Base-by-base conservation (phyloP, 345 rosid genomes). In the Corchorus olitorius region DNA sequence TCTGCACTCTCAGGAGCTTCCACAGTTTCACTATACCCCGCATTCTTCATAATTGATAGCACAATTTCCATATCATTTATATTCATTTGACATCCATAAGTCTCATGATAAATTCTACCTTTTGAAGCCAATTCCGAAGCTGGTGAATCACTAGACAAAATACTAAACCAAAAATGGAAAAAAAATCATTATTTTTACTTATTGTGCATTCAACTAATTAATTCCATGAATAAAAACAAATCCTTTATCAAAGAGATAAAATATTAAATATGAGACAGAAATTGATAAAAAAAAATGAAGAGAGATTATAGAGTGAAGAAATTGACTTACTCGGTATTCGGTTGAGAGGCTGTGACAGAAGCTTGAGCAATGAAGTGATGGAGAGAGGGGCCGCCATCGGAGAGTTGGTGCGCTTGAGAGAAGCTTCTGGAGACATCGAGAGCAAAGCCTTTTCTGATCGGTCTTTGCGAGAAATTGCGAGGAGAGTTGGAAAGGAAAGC, bases 41-140 rank as follows among this genome's bases (percentile, higher is more conserved):
- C 88, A 37, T 87, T 85, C 84, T 89, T 96, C 99, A 93, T 93
- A 52, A 96, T 89, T 7, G 98, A 81, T 2, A 95, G 84, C 20
- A 96, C 98, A 53, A 96, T 91, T 87, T 96, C 99, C 99, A 92
- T 96, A 78, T 91, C 97, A 63, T 92, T 92, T 58, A 96, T 81
- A 82, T 93, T 96, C 99, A 96, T 96, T 77, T 95, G 98, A 79
- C 98, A 96, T 52, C 99, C 98, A 72, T 91, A 92, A 15, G 98
- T 96, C 81, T 96, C 98, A 56, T 92, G 99, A 85, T 89, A 96
- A 39, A 93, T 88, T 50, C 98, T 89, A 22, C 97, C 98, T 76
- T 74, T 87, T 5, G 87, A 75, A 52, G 69, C 77, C 68, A 75
- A 59, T 33, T 88, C 89, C 1, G 86, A 56, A 70, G 83, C 86